phyloP scores from a whole-genome alignment of 2,329 filamentous ascomycete genomes.

The Elsinoe perseae region DNA sequence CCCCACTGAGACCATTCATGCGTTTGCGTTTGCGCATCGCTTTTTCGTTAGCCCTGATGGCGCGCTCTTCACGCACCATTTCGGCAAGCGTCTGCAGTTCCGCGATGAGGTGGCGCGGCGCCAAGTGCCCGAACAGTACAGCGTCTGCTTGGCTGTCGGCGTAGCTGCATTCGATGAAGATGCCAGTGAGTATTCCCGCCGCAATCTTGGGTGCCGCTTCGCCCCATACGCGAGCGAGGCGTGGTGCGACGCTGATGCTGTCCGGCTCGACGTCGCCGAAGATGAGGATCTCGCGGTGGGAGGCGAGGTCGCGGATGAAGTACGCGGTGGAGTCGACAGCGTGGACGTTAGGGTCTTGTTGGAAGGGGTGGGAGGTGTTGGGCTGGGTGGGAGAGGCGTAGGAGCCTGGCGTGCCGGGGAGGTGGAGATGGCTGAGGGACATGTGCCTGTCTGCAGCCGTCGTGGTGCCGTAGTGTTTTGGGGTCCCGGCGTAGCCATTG shows the following conservation, averaged over 20 bases:
- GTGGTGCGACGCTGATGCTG: slow-evolving; percentile 68
- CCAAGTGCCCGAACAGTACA: slow-evolving; percentile 79
- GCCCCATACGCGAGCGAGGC: slow-evolving; percentile 76
- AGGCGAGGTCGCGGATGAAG: slow-evolving; percentile 61
- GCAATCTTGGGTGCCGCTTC: slow-evolving; percentile 82
- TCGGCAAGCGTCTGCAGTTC: slow-evolving; percentile 67
- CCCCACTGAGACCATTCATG: slow-evolving; percentile 30
- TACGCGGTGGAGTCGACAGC: slow-evolving; percentile 79
- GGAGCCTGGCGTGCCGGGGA: slow-evolving; percentile 27
- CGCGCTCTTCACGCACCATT: slow-evolving; percentile 53
- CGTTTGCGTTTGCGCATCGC: slow-evolving; percentile 59
- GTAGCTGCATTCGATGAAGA: slow-evolving; percentile 96
- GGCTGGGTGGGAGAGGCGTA: slow-evolving; percentile 1
- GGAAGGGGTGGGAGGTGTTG: slow-evolving; percentile 15
- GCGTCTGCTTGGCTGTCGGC: slow-evolving; percentile 70
- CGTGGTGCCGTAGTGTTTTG: slow-evolving; percentile 21
- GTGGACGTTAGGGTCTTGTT: slow-evolving; percentile 47
- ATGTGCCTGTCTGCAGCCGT: slow-evolving; percentile 16
- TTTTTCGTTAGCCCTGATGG: slow-evolving; percentile 28
- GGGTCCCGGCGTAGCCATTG: slow-evolving; percentile 24
- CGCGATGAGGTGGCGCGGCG: slow-evolving; percentile 70
- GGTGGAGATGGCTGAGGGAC: slow-evolving; percentile 18
- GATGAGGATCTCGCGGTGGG: slow-evolving; percentile 72
- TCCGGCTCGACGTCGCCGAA: slow-evolving; percentile 97
- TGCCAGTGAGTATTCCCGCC: slow-evolving; percentile 61